Evolutionary conservation across 495 filamentous ascomycete species (phyloP).

Genomic region (Rhizodiscina lignyota): DNA sequence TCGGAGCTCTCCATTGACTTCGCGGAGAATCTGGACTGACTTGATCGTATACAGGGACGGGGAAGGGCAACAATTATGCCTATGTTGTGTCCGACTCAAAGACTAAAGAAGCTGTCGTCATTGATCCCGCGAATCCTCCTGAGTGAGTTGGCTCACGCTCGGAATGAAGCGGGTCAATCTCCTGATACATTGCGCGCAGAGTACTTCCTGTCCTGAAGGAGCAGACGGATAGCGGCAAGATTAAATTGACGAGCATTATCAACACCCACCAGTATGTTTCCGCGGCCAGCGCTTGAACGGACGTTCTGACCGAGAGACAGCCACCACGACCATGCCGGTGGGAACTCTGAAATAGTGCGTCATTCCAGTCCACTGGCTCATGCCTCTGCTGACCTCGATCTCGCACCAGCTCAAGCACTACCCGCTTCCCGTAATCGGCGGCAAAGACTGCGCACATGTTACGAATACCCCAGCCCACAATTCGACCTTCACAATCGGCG

Average conservation of each 20-base stretch:
- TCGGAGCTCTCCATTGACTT: slow-evolving; percentile 8
- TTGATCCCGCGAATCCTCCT: slow-evolving; percentile 82
- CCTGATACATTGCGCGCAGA: slow-evolving; percentile 27
- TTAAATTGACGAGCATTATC: slow-evolving; percentile 75
- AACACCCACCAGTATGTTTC: slow-evolving; percentile 85
- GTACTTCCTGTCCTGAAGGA: slow-evolving; percentile 66
- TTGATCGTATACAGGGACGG: slow-evolving; percentile 49
- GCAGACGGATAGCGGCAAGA: slow-evolving; percentile 49
- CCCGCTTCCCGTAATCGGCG: slow-evolving; percentile 62
- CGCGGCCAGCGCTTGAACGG: background rate
- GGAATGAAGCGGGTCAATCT: background rate
- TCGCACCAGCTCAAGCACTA: slow-evolving; percentile 50
- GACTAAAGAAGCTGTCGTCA: slow-evolving; percentile 79
- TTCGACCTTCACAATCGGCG: slow-evolving; percentile 68
- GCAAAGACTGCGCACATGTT: slow-evolving; percentile 69
- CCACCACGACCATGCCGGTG: slow-evolving; percentile 90
- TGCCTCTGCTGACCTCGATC: background rate
- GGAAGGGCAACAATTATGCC: slow-evolving; percentile 85
- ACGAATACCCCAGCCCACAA: slow-evolving; percentile 57
- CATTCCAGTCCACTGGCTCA: background rate
- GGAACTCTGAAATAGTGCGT: slow-evolving; percentile 63
- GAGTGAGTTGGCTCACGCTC: slow-evolving; percentile 44
- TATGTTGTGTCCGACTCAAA: slow-evolving; percentile 88
- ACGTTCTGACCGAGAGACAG: slow-evolving; percentile 25
- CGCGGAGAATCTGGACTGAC: background rate